Conservation (phyloP, 1,284 basidiomycete genomes). For the Pseudozyma thailandica region DNA sequence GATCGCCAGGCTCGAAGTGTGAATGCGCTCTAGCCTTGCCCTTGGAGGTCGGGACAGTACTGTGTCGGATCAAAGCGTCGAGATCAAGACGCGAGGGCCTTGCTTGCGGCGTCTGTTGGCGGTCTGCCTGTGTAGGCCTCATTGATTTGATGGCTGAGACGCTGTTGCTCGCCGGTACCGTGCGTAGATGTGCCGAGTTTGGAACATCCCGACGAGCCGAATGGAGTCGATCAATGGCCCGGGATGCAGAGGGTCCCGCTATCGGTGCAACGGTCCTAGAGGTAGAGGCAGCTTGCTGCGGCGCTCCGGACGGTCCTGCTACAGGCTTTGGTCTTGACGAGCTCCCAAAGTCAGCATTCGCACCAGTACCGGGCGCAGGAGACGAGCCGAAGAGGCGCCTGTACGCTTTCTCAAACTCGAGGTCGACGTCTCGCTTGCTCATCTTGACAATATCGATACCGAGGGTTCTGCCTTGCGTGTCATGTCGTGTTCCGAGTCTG, state of each 20-base stretch:
- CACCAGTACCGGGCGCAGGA: not conserved
- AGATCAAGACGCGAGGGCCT: slow-evolving; percentile 5
- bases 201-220: slow-evolving; percentile 2
- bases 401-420: slow-evolving; percentile 42
- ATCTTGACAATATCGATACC: slow-evolving; percentile 8
- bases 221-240: not conserved
- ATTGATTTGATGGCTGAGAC: not conserved
- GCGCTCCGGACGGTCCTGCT: slow-evolving; percentile 4
- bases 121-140: not conserved
- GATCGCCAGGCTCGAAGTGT: not conserved
- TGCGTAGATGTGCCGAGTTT: not conserved
- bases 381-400: slow-evolving; percentile 31
- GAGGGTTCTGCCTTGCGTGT: not conserved
- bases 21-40: slow-evolving; percentile 26
- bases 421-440: slow-evolving; percentile 39
- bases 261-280: too few relatives aligned
- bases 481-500: not conserved
- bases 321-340: too few relatives aligned
- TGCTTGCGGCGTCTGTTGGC: slow-evolving; percentile 3
- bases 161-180: not conserved
- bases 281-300: slow-evolving; percentile 1
- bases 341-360: not conserved
- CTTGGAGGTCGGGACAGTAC: slow-evolving; percentile 9
- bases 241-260: slow-evolving; percentile 3
- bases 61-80: slow-evolving; percentile 21